Base-by-base conservation (phyloP, 2,329 filamentous ascomycete genomes). In the Ophiognomonia clavigignenti-juglandacearum region DNA sequence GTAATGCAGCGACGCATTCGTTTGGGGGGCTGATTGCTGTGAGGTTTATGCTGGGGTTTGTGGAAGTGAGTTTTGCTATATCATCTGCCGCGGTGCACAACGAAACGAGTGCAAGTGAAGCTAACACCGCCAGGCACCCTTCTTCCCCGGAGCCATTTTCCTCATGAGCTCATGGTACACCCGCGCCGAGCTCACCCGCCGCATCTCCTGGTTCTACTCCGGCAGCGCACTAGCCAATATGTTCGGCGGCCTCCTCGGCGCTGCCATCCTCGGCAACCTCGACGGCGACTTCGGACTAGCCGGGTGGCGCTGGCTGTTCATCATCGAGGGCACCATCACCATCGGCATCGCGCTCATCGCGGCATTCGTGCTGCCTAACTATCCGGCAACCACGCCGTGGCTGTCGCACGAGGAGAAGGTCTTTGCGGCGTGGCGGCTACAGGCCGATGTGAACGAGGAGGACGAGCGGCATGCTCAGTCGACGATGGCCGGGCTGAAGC, bases 121-220 rank as follows among this genome's bases (percentile, higher is more conserved):
- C n/a, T n/a, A n/a, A n/a, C n/a, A n/a, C n/a, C n/a, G n/a, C n/a
- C 59, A 78, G 53, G 75, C 77, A 0, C 73, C 73, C 0, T 77
- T 73, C 53, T 76, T 76, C 40, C 73, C 74, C 0, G 72, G 72
- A 0, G 72, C 70, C 0, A 61, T 75, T 2, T 70, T 72, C 36
- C 45, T 73, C 3, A 70, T 74, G 70, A 67, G 63, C 5, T 70
- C 64, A 0, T 75, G 71, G 69, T 73, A 71, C 39, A 69, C 64
- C 0, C 61, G 71, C 14, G 52, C 57, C 8, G 64, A 78, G 53
- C 56, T 76, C 34, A 67, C 69, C 7, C 59, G 67, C 34, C 62
- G 73, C 1, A 73, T 74, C 44, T 67, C 72, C 6, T 68, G 69
- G 60, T 69, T 74, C 39, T 75, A 74, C 43, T 64, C 66, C 0